Base-by-base conservation (phyloP, 306 rosid genomes). In the Glycine tomentella region DNA sequence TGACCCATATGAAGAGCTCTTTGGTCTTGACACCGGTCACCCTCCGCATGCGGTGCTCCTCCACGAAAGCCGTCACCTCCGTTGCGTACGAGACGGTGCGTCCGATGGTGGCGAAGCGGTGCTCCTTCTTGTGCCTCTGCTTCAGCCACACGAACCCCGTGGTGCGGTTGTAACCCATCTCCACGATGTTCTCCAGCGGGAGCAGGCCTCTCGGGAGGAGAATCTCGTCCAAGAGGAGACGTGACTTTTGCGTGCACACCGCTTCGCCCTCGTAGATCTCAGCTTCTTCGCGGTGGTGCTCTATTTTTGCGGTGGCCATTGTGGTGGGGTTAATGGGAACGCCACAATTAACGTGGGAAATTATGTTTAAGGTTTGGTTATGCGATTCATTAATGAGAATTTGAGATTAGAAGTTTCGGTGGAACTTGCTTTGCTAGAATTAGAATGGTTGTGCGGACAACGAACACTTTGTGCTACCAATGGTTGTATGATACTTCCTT, bases 71-170 rank as follows among this genome's bases (percentile, higher is more conserved):
- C 2, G 89, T 86, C 16, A 91, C 91, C 78, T 86, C 92, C 0
- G 76, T 33, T 5, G 85, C 94, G 57, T 87, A 93, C 0, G 84
- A 80, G 2, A 93, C 93, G 31, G 84, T 87, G 15, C 86, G 87
- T 3, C 89, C 85, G 10, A 91, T 87, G 33, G 85, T 51, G 0
- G 36, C 45, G 82, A 90, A 93, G 0, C 84, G 88, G 70, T 87
- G 93, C 82, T 85, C 90, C 86, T 83, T 91, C 72, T 52, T 76
- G 12, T 61, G 78, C 80, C 59, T 81, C 84, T 90, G 97, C 79
- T 81, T 90, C 5, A 93, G 68, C 97, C 97, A 93, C 50, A 90
- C 82, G 84, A 91, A 91, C 0, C 97, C 93, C 0, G 97, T 81
- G 75, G 76, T 46, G 50, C 86, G 84, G 65, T 91, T 90, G 84